phyloP scores from a whole-genome alignment of 2,329 filamentous ascomycete genomes.

The Fusarium gaditjirri region DNA sequence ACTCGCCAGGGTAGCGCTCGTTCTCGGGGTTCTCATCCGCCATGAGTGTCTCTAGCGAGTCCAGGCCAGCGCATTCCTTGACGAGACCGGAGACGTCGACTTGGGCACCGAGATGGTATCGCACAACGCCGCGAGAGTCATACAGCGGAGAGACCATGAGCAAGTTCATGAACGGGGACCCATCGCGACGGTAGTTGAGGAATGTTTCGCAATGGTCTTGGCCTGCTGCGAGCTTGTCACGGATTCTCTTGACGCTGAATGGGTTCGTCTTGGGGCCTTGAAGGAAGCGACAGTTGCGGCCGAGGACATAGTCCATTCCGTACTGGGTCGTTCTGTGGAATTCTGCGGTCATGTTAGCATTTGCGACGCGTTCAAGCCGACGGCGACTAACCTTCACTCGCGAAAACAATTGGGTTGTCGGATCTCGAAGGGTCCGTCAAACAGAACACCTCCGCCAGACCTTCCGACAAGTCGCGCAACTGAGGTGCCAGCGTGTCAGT shows the following conservation, averaged over 20 bases:
- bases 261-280: conserved; percentile 78
- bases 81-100: conserved; percentile 76
- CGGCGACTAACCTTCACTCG: conserved; percentile 71
- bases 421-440: conserved; percentile 77
- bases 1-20: conserved; percentile 36
- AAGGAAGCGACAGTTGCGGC: conserved; percentile 81
- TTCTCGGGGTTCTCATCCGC: conserved; percentile 45
- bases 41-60: conserved; percentile 64
- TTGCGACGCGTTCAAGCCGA: fast-evolving
- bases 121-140: conserved; percentile 72
- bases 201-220: conserved; percentile 79
- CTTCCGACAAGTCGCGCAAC: conserved; percentile 76
- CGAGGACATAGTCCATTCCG: conserved; percentile 76
- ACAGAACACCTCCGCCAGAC: conserved; percentile 80
- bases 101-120: conserved; percentile 78
- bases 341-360: conserved; percentile 56
- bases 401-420: conserved; percentile 82
- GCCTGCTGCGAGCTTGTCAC: conserved; percentile 69
- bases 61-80: conserved; percentile 73
- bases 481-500: conserved; percentile 73
- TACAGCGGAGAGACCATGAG: conserved; percentile 78
- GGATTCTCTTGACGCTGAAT: conserved; percentile 69
- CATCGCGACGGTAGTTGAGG: conserved; percentile 81
- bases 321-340: conserved; percentile 81
- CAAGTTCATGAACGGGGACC: conserved; percentile 81